Conservation (phyloP, 306 rosid genomes). For the Carpinus viminea region DNA sequence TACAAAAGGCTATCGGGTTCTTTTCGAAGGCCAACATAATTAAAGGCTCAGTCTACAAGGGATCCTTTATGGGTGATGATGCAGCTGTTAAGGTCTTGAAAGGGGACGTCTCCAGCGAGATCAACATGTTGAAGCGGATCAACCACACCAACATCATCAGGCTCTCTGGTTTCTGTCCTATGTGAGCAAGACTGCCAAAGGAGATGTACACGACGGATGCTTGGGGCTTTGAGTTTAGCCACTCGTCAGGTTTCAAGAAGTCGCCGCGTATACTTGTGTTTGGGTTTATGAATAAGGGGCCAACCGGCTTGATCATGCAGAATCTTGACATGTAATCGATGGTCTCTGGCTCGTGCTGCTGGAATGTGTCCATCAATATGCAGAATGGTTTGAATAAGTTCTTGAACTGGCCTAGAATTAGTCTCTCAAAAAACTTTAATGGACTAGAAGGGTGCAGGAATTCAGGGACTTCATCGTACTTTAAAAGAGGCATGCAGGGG, state of each 20-base stretch:
- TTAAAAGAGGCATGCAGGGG: conserved; percentile 37
- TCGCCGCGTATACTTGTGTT: conserved; percentile 42
- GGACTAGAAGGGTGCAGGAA: conserved; percentile 46
- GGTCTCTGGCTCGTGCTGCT: conserved; percentile 50
- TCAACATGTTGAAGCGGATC: conserved; percentile 57
- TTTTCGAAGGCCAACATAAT: conserved; percentile 54
- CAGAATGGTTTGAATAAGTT: conserved; percentile 44
- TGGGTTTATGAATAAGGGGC: conserved; percentile 60
- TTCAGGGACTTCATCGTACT: conserved; percentile 56
- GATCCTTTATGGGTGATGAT: conserved; percentile 57
- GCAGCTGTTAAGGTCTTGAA: conserved; percentile 69
- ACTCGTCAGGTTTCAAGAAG: conserved; percentile 39
- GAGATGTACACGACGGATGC: conserved; percentile 65
- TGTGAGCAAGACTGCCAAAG: conserved; percentile 61
- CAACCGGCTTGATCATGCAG: conserved; percentile 33
- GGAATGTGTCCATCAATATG: conserved; percentile 50
- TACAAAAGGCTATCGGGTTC: conserved; percentile 45
- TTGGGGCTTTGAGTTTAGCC: conserved; percentile 47
- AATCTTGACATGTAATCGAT: conserved; percentile 31
- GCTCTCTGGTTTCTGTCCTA: conserved; percentile 66
- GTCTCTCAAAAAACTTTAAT: conserved; percentile 22
- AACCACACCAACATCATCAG: conserved; percentile 73
- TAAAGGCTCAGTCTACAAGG: conserved; percentile 62
- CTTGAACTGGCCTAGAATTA: conserved; percentile 44
- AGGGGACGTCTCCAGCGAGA: conserved; percentile 67